Evolutionary conservation across 1,139 yeast genomes (phyloP), one percentile per base, ranked within the genome.

Genomic region (Torulaspora globosa): DNA sequence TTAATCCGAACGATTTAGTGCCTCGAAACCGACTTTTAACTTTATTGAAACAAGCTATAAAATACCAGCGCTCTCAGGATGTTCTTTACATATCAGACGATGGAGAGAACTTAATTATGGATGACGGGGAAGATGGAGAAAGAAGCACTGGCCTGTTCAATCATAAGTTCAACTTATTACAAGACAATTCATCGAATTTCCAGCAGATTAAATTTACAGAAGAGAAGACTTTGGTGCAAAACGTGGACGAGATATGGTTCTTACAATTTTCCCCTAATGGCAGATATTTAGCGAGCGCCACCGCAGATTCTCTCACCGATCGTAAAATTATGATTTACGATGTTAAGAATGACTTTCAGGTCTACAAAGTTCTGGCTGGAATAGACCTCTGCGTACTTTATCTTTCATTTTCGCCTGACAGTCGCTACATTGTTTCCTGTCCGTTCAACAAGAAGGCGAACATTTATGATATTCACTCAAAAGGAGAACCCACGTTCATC

Each of bases 161-260:
- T 16, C 16, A 47, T 30, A 45, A 45, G 44, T 29, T 62, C 53
- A 46, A 59, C 34, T 41, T 63, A 18, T 47, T 63, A 15, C 66
- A 63, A 42, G 65, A 63, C 39, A 58, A 61, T 36, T 46, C 49
- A 11, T 51, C 62, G 5, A 52, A 54, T 26, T 55, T 53, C 23
- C 52, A 51, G 23, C 52, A 56, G 21, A 53, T 61, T 16, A 46
- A 52, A 16, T 62, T 63, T 45, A 49, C 46, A n/a, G 62, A 50
- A 21, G 52, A 70, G 2, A 69, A 70, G 41, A 63, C 71, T 0
- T 56, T 88, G 18, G 60, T 68, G 2, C 71, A 73, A 43, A 94
- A 86, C 59, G 67, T 71, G 0, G 81, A 84, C 56, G 96, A 90
- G 62, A 94, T 87, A 5, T 90, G 97, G 97, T 83, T 74, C 59